A percentile compares a stretch with the other conserved stretches of the same genome.
Conservation (phyloP, 306 rosid genomes). For the Quillaja saponaria region DNA sequence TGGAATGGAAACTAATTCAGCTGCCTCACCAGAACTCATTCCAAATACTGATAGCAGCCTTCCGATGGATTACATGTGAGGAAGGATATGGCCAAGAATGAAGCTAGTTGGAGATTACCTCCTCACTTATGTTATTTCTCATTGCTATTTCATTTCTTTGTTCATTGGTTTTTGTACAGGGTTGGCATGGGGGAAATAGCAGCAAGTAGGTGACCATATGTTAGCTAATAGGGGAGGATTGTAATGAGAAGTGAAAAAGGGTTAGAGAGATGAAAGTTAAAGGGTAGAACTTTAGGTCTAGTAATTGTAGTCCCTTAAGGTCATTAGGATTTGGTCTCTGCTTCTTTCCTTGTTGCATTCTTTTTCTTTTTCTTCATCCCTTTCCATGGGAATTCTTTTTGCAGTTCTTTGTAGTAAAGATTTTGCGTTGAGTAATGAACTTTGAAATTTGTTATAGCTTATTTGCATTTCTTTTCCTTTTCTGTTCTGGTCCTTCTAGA, state of each 20-base stretch:
- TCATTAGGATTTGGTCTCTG: conserved; percentile 52
- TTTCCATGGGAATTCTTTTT: conserved; percentile 85
- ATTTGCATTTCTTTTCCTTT: conserved; percentile 10
- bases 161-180: conserved; percentile 89
- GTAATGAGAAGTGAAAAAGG: conserved; percentile 41
- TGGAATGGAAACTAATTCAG: conserved; percentile 11
- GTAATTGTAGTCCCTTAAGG: conserved; percentile 52
- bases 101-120: conserved; percentile 22
- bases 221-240: conserved; percentile 67
- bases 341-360: conserved; percentile 51
- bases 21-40: conserved; percentile 73
- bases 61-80: conserved; percentile 71
- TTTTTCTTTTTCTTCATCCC: conserved; percentile 56
- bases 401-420: conserved; percentile 89
- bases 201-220: conserved; percentile 58
- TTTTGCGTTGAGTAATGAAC: conserved; percentile 68
- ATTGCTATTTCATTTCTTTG: conserved; percentile 58
- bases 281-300: conserved; percentile 70
- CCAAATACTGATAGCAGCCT: conserved; percentile 72
- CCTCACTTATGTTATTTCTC: conserved; percentile 50
- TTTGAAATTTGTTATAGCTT: conserved; percentile 46
- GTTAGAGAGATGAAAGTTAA: conserved; percentile 55
- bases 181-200: conserved; percentile 63
- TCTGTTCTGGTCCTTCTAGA: too few relatives aligned
- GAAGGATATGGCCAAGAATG: conserved; percentile 13